Conservation (phyloP, 1,139 yeast species). For the Zygotorulaspora mrakii region DNA sequence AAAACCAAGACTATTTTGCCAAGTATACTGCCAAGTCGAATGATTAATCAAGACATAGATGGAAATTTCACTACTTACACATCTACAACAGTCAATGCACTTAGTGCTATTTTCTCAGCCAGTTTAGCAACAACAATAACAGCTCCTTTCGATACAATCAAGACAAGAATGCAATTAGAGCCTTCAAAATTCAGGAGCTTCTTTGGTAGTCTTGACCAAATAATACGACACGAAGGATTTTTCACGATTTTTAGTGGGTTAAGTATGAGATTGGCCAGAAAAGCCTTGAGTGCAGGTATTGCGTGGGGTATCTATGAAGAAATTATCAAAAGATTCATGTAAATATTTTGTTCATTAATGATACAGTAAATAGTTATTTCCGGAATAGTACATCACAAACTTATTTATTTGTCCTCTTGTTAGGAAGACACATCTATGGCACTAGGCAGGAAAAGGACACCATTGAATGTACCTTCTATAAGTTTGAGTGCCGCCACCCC, state of each 20-base stretch:
- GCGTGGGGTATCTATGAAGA: conserved; percentile 98
- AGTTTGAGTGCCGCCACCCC: conserved; percentile 57
- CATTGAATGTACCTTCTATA: conserved; percentile 37
- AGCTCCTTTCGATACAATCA: conserved; percentile 92
- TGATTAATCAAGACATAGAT: conserved; percentile 19
- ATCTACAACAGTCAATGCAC: conserved; percentile 61
- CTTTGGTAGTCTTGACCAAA: conserved; percentile 37
- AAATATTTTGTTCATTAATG: conserved; percentile 3
- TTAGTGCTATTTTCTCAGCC: conserved; percentile 73
- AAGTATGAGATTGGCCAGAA: conserved; percentile 73
- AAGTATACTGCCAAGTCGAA: conserved; percentile 27
- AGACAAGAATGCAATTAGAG: conserved; percentile 80
- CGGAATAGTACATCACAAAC: too few species aligned
- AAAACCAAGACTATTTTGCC: conserved; percentile 54
- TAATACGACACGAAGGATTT: conserved; percentile 57
- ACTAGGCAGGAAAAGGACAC: conserved; percentile 31
- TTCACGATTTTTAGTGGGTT: conserved; percentile 75
- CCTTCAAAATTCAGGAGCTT: conserved; percentile 47
- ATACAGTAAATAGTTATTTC: not conserved
- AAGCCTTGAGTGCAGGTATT: conserved; percentile 88
- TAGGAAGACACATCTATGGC: not conserved
- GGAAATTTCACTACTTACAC: conserved; percentile 38
- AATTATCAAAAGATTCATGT: conserved; percentile 47
- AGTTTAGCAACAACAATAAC: conserved; percentile 78
- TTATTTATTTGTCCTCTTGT: not conserved